Conservation (phyloP, 768 basidiomycete genomes). For the Suillus hirtellus region DNA sequence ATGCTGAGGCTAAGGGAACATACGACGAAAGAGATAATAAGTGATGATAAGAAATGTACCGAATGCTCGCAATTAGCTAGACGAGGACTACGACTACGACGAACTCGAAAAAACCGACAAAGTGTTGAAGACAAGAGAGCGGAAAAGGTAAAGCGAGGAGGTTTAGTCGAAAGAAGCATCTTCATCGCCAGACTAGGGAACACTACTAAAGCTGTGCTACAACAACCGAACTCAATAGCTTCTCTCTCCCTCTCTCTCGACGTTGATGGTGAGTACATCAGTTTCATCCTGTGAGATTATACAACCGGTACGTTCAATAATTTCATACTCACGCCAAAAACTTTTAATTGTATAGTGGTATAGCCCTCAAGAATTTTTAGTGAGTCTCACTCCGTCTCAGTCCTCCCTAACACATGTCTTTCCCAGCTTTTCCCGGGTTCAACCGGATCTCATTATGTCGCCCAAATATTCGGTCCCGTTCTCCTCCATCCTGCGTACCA, state of each 20-base stretch:
- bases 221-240: background rate
- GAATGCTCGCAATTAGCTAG: background rate
- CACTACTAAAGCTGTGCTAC: conserved; percentile 9
- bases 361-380: background rate
- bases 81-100: background rate
- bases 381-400: background rate
- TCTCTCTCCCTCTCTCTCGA: background rate
- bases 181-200: conserved; percentile 2
- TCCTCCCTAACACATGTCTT: background rate
- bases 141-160: conserved; percentile 9
- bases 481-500: background rate
- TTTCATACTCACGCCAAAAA: background rate
- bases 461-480: conserved; percentile 4
- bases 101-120: conserved; percentile 5
- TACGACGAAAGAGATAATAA: conserved; percentile 24
- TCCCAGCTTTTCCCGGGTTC: background rate
- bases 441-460: background rate
- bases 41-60: conserved; percentile 10
- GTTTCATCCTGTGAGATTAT: background rate
- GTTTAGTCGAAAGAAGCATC: background rate
- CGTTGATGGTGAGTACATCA: background rate
- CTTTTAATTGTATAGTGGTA: background rate
- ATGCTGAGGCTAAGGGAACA: conserved; percentile 18
- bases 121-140: background rate
- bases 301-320: background rate